Percentiles rank a stretch among this genome's conserved stretches.
Evolutionary conservation across 2,329 filamentous ascomycete genomes (phyloP).

Genomic region (Diaporthe amygdali): DNA sequence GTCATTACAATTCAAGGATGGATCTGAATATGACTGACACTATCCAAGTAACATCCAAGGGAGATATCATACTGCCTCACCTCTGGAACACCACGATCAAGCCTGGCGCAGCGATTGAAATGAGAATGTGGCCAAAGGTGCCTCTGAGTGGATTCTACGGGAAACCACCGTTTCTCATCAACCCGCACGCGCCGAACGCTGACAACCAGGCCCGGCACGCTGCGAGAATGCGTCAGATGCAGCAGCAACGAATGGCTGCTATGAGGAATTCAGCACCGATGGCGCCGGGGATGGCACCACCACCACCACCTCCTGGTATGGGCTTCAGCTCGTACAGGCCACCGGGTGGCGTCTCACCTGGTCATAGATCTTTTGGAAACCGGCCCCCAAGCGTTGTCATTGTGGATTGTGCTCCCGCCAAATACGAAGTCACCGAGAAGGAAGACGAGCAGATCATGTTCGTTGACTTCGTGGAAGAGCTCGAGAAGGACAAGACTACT

Average conservation of each 20-base stretch:
- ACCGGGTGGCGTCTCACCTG: too few species aligned
- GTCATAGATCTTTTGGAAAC: too few species aligned
- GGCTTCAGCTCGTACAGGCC: neutral
- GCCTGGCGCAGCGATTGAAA: conserved; percentile 13
- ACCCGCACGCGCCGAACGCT: neutral
- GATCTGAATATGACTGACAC: neutral
- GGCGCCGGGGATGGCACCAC: neutral
- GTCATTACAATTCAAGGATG: neutral
- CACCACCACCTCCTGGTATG: neutral
- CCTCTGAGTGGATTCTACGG: neutral
- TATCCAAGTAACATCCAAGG: neutral
- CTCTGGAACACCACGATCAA: conserved; percentile 14
- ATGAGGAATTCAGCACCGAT: neutral
- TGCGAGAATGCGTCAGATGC: neutral
- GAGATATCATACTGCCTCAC: neutral
- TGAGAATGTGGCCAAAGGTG: conserved; percentile 1
- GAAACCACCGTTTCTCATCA: neutral
- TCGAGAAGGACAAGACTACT: neutral
- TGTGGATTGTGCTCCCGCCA: neutral
- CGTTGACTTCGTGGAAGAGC: conserved; percentile 12
- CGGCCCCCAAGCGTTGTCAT: too few species aligned
- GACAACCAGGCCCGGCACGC: neutral
- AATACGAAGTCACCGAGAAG: neutral
- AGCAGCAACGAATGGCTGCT: neutral
- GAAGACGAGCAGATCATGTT: conserved; percentile 19